phyloP scores from a whole-genome alignment of 2,329 filamentous ascomycete species.

The Sarocladiaceae sp. region DNA sequence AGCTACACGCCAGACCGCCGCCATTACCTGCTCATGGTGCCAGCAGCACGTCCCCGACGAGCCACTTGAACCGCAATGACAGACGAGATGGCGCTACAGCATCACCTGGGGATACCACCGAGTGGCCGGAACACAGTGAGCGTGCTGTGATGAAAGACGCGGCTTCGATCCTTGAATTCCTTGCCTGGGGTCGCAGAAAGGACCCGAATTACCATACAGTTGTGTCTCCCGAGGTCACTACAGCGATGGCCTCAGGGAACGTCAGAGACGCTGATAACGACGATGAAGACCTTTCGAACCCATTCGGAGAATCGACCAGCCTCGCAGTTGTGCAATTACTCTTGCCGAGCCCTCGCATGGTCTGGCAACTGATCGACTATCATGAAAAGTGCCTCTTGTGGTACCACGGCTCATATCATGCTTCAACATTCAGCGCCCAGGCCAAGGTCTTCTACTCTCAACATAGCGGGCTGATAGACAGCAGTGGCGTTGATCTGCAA shows the following conservation, averaged over 20 bases:
- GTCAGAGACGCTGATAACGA: too few species aligned
- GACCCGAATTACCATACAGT: constrained; percentile 23
- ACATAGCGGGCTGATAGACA: not conserved
- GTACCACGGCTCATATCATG: not conserved
- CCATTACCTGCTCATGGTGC: too few species aligned
- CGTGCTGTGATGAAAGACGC: constrained; percentile 24
- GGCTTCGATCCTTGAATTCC: constrained; percentile 42
- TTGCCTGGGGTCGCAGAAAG: constrained; percentile 43
- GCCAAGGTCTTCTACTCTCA: not conserved
- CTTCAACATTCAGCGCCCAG: not conserved
- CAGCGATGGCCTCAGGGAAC: constrained; percentile 13
- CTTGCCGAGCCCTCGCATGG: not conserved
- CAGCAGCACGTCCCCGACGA: too few species aligned
- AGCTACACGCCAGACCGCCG: too few species aligned
- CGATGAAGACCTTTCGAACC: not conserved
- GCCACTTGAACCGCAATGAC: too few species aligned
- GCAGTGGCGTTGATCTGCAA: not conserved
- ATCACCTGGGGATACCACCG: not conserved
- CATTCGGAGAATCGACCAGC: not conserved
- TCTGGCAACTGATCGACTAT: not conserved
- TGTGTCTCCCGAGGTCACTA: constrained; percentile 17
- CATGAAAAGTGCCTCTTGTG: not conserved
- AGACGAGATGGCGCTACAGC: not conserved
- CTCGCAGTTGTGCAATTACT: not conserved
- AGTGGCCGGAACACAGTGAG: not conserved